These are phyloP conservation scores for Chaetoceros tenuissimus DNA, from an alignment of 108 stramenopile species.

Conservation along the genomic window DNA sequence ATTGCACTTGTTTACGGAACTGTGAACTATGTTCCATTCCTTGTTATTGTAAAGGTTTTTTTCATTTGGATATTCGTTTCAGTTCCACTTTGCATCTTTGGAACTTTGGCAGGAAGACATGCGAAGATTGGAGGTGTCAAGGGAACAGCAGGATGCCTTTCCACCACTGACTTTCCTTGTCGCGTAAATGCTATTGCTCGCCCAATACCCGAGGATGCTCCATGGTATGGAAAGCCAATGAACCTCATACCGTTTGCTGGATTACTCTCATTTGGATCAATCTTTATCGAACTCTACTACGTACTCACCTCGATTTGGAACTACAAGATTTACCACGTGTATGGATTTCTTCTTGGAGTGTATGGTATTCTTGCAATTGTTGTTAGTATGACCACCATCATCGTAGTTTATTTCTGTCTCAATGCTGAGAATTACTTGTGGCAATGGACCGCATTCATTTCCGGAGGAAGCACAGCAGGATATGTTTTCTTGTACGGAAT, in stretches of 20 bases:
- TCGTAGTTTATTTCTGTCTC: conserved; percentile 94
- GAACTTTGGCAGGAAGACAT: conserved; percentile 91
- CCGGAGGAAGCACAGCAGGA: conserved; percentile 80
- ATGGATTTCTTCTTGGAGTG: conserved; percentile 94
- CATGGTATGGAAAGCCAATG: conserved; percentile 89
- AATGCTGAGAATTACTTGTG: conserved; percentile 97
- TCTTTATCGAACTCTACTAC: conserved; percentile 98
- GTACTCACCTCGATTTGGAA: conserved; percentile 91
- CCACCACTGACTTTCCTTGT: conserved; percentile 78
- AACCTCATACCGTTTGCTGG: conserved; percentile 85
- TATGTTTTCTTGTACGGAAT: conserved; percentile 97
- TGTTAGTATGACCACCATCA: conserved; percentile 92
- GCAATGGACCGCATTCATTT: conserved; percentile 96
- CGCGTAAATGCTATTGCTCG: conserved; percentile 96
- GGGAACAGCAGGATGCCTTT: conserved; percentile 3
- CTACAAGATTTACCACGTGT: conserved; percentile 99
- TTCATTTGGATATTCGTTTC: conserved; percentile 90
- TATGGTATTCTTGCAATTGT: conserved; percentile 92
- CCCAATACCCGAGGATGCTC: conserved; percentile 88
- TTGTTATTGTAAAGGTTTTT: conserved; percentile 85
- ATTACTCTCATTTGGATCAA: conserved; percentile 90
- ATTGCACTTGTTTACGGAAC: conserved; percentile 85
- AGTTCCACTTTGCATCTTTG: conserved; percentile 88
- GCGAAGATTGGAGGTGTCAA: conserved; percentile 39
- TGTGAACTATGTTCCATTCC: conserved; percentile 83